phyloP scores from a whole-genome alignment of 768 basidiomycete genomes.

The Psilocybe tampanensis region DNA sequence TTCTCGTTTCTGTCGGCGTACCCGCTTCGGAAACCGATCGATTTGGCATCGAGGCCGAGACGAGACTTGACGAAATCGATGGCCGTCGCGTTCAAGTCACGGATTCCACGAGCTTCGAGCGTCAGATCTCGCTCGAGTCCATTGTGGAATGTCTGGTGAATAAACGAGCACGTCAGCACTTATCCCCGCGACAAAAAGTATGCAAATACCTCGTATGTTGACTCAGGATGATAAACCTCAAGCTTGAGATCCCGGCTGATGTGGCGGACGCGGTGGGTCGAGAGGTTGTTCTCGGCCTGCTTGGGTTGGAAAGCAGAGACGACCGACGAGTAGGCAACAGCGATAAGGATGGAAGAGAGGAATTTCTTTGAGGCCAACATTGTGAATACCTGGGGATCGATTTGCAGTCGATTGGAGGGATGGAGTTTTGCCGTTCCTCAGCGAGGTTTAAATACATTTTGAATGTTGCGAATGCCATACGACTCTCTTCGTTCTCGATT shows the following conservation, averaged over 20 bases:
- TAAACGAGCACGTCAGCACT: background rate
- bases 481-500: background rate
- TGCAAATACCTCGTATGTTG: conserved; percentile 25
- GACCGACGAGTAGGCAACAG: conserved; percentile 20
- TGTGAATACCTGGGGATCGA: background rate
- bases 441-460: background rate
- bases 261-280: conserved; percentile 22
- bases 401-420: background rate
- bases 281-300: conserved; percentile 12
- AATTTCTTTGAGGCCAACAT: conserved; percentile 29
- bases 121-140: conserved; percentile 23
- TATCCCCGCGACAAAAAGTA: background rate
- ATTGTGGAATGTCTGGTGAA: conserved; percentile 27
- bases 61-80: conserved; percentile 23
- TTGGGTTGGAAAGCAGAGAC: conserved; percentile 8
- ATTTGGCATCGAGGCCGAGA: conserved; percentile 20
- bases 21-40: conserved; percentile 17
- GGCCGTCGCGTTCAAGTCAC: conserved; percentile 20
- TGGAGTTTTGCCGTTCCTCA: background rate
- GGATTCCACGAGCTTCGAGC: conserved; percentile 15
- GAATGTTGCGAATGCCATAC: background rate
- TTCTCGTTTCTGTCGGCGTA: conserved; percentile 16
- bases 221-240: conserved; percentile 27
- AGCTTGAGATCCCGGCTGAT: conserved; percentile 27
- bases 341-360: conserved; percentile 27